Percentiles rank a stretch among this genome's conserved stretches.
phyloP scores from a whole-genome alignment of 192 early-diverging fungal species.

The Rhizophagus sp. region DNA sequence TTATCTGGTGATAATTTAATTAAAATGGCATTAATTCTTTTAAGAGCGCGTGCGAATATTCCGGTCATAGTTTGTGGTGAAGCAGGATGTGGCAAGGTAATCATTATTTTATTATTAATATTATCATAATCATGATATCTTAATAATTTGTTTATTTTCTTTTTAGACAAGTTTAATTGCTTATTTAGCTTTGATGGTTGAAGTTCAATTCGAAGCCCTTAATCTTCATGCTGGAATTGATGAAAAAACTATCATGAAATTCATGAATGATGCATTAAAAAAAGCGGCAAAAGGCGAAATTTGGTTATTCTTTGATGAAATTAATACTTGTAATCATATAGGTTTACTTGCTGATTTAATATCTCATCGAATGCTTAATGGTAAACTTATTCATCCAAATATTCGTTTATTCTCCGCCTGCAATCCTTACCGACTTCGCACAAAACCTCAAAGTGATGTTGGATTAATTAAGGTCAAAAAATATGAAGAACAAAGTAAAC shows the following conservation, averaged over 20 bases:
- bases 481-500: background rate
- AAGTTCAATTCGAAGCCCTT: background rate
- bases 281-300: background rate
- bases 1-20: slow-evolving; percentile 15
- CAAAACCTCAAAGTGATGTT: background rate
- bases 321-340: background rate
- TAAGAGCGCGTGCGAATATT: slow-evolving; percentile 4
- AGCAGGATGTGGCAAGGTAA: background rate
- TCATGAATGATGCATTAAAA: background rate
- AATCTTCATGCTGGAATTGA: background rate
- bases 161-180: background rate
- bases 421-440: background rate
- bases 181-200: background rate
- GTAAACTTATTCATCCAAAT: background rate
- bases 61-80: background rate
- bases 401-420: background rate
- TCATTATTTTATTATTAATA: background rate
- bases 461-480: background rate
- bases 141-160: too few species aligned
- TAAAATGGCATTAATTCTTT: slow-evolving; percentile 24
- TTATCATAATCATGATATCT: too few species aligned
- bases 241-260: background rate
- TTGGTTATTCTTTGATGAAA: background rate
- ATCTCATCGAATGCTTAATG: background rate
- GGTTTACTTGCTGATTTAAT: background rate